These are phyloP conservation scores for Acacia melanoxylon DNA, from an alignment of 306 rosid species.

Conservation along the genomic window DNA sequence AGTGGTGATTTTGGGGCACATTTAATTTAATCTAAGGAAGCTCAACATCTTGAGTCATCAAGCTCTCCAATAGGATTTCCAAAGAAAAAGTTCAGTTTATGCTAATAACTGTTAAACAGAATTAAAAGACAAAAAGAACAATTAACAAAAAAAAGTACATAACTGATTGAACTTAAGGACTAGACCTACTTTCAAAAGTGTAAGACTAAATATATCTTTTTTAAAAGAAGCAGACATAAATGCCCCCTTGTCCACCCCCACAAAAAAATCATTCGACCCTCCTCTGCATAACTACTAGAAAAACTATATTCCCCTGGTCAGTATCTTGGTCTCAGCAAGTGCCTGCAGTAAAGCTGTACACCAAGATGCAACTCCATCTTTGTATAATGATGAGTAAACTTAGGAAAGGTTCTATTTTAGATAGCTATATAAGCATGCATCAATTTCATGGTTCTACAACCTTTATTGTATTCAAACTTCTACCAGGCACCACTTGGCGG, in stretches of 20 bases:
- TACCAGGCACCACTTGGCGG: neutral
- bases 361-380: neutral
- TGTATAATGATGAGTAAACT: neutral
- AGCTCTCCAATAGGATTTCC: neutral
- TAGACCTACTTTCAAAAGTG: neutral
- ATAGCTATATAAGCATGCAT: neutral
- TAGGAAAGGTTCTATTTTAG: neutral
- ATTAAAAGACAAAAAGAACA: constrained; percentile 6
- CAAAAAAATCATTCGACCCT: neutral
- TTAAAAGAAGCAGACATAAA: neutral
- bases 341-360: neutral
- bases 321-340: neutral
- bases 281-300: neutral
- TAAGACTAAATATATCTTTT: too few relatives aligned
- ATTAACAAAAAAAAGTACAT: neutral
- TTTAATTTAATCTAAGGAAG: neutral
- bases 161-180: neutral
- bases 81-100: neutral
- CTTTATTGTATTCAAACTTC: neutral
- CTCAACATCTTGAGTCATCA: neutral
- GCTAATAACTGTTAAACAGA: neutral
- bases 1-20: neutral
- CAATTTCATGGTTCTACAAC: neutral
- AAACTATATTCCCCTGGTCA: neutral
- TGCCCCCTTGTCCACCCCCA: neutral